A percentile compares a stretch with the other conserved stretches of the same genome.
Evolutionary conservation across 345 rosid species (phyloP).

Genomic region (Toxicodendron radicans): DNA sequence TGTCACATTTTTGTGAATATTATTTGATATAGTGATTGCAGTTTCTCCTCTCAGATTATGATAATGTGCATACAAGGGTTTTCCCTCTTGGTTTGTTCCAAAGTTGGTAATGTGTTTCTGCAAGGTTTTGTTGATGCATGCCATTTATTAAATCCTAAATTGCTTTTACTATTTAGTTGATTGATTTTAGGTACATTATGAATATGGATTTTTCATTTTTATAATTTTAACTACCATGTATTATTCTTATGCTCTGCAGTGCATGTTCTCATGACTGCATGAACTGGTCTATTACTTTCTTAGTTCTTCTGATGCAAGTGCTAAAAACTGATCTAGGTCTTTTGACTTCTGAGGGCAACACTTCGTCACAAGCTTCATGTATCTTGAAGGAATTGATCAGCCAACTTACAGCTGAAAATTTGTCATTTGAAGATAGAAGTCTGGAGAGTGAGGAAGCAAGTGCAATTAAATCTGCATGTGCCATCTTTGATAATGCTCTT

Average conservation of each 20-base stretch:
- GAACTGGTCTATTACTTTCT: not conserved
- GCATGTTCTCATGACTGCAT: not conserved
- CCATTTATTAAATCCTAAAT: not conserved
- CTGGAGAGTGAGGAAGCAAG: conserved; percentile 41
- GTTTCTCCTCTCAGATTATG: not conserved
- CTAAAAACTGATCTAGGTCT: conserved; percentile 50
- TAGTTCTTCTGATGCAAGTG: conserved; percentile 1
- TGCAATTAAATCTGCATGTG: conserved; percentile 50
- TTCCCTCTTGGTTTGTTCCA: not conserved
- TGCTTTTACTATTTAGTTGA: not conserved
- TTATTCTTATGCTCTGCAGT: not conserved
- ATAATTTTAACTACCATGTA: not conserved
- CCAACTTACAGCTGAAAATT: conserved; percentile 32
- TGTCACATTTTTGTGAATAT: not conserved
- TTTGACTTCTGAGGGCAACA: conserved; percentile 46
- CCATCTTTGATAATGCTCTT: conserved; percentile 52
- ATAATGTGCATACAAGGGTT: not conserved
- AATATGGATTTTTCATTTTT: not conserved
- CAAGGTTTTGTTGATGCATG: not conserved
- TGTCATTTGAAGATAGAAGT: conserved; percentile 35
- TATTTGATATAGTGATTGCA: not conserved
- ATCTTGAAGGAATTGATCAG: conserved; percentile 64
- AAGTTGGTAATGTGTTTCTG: not conserved
- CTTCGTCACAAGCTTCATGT: conserved; percentile 60
- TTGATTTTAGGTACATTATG: not conserved